Evolutionary conservation across 129 eudicot species (phyloP).

Genomic region (Lonicera japonica): DNA sequence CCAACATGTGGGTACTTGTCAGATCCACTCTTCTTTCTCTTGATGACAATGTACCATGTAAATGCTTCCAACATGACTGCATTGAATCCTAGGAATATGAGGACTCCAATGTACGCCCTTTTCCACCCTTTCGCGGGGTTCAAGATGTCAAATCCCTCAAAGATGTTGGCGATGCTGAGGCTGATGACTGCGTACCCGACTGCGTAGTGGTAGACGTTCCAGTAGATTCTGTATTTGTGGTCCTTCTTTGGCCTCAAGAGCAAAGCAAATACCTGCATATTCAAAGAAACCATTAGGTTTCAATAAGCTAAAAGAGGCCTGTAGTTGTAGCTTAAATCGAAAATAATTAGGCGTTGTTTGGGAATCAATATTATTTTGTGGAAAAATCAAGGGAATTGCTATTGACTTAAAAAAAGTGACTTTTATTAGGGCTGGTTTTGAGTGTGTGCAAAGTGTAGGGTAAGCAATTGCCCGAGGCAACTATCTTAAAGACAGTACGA

Average conservation of each 20-base stretch:
- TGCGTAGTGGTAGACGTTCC: slow-evolving; percentile 78
- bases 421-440: too few relatives aligned
- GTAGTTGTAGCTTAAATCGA: background rate
- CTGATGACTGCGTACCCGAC: slow-evolving; percentile 54
- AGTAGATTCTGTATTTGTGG: slow-evolving; percentile 68
- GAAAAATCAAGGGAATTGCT: too few relatives aligned
- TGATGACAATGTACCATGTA: slow-evolving; percentile 56
- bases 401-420: too few relatives aligned
- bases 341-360: too few relatives aligned
- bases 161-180: slow-evolving; percentile 61
- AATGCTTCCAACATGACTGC: slow-evolving; percentile 49
- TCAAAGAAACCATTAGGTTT: slow-evolving; percentile 2
- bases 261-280: slow-evolving; percentile 53
- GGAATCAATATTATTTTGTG: too few relatives aligned
- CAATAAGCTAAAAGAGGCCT: background rate
- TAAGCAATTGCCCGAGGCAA: too few relatives aligned
- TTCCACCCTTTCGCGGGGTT: slow-evolving; percentile 82
- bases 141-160: slow-evolving; percentile 68
- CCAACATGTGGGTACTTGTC: slow-evolving; percentile 27
- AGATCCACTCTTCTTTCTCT: slow-evolving; percentile 32
- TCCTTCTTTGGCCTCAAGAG: slow-evolving; percentile 88
- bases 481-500: too few relatives aligned
- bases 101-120: slow-evolving; percentile 52
- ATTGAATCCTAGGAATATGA: slow-evolving; percentile 40
- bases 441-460: too few relatives aligned